Evolutionary conservation across 805 yeast genomes (phyloP), one percentile per base, ranked within the genome.

Genomic region (Brettanomyces custersianus): DNA sequence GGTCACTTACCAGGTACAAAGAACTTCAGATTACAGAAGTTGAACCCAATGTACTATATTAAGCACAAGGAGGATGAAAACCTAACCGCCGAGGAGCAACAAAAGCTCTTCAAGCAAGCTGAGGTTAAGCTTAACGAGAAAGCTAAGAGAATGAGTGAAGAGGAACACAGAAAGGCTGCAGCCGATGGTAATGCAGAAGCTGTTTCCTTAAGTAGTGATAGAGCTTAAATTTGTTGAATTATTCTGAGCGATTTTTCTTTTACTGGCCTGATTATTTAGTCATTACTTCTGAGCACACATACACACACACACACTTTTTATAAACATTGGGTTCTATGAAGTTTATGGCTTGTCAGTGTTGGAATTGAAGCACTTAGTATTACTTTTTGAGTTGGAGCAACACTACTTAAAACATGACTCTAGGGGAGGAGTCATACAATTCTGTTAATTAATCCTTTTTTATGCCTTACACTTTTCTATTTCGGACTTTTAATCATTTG

Each of bases 1-100:
- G 95, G 95, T 17, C 88, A 80, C 58, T 67, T 82, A 60, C 88
- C 95, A 57, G 76, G 80, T 65, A 46, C 60, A 52, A 72, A 74
- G 62, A 59, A 52, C 38, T 42, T 68, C 47, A 54, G 56, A 49
- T 49, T 77, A 40, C 65, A 66, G 49, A 62, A 72, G 19, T 46
- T 82, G 60, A 80, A 78, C 62, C 94, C 90, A 60, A 67, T 77
- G 70, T 80, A 77, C 61, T 70, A 77, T 65, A 58, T 81, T 43
- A 82, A 78, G 65, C 68, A 69, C 47, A 77, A 77, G 70, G 71
- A 78, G 67, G 73, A 76, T 61, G 48, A 68, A 40, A 77, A 75
- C 44, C 52, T 79, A 51, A 52, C 74, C 20, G 55, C 58, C 25
- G 71, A 54, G n/a, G 73, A 80, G 58, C 65, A 70, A 46, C 68